Evolutionary conservation across 2,329 filamentous ascomycete genomes (phyloP).

Genomic region (Fusarium buxicola): DNA sequence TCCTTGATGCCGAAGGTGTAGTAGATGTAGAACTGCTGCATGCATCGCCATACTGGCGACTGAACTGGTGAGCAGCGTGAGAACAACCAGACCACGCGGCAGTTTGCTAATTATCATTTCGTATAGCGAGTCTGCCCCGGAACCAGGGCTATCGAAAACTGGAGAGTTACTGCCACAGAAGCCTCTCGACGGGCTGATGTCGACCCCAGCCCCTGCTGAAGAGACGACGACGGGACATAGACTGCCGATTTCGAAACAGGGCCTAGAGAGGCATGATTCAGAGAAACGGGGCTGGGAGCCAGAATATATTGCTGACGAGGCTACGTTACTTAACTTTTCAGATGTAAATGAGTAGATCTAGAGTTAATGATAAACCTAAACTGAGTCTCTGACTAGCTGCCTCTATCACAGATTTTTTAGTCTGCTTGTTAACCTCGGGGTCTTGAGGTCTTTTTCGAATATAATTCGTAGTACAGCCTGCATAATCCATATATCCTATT

Average conservation of each 20-base stretch:
- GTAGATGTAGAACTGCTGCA: slow-evolving; percentile 31
- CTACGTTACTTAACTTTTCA: slow-evolving; percentile 37
- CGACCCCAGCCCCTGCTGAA: slow-evolving; percentile 4
- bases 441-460: no score
- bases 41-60: slow-evolving; percentile 31
- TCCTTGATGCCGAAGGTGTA: slow-evolving; percentile 33
- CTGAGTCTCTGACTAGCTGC: no score
- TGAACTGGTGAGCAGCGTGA: slow-evolving; percentile 24
- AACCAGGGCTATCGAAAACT: slow-evolving; percentile 24
- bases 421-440: no score
- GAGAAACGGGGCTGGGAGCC: slow-evolving; percentile 31
- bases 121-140: slow-evolving; percentile 28
- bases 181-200: slow-evolving; percentile 25
- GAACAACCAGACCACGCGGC: no score
- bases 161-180: slow-evolving; percentile 24
- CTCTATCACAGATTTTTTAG: no score
- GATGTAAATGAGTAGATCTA: slow-evolving; percentile 28
- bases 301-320: slow-evolving; percentile 35
- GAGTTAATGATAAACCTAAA: slow-evolving; percentile 29
- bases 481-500: no score
- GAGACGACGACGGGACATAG: slow-evolving; percentile 12
- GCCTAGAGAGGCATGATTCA: slow-evolving; percentile 20
- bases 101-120: slow-evolving; percentile 10
- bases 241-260: slow-evolving; percentile 29
- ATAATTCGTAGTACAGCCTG: no score